Percentiles rank a stretch among this genome's conserved stretches.
Evolutionary conservation across 2,329 filamentous ascomycete species (phyloP).

Genomic region (Nigrospora osmanthi): DNA sequence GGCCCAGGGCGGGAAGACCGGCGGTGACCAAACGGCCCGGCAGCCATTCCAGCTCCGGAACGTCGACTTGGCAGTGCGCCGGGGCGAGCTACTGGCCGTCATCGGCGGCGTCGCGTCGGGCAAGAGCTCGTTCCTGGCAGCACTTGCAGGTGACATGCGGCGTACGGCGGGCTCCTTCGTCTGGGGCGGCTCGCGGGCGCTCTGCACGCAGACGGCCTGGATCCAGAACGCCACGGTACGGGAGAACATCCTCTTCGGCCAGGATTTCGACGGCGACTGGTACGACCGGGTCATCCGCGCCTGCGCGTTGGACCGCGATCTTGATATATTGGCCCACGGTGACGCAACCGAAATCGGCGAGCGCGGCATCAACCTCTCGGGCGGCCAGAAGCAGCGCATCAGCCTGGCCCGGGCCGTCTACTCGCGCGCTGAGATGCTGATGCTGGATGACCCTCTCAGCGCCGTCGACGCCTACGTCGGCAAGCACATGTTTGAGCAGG

Average conservation of each 20-base stretch:
- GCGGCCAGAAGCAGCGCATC: slow-evolving; percentile 53
- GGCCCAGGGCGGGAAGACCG: background rate
- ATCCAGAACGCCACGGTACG: slow-evolving; percentile 81
- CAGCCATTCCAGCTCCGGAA: slow-evolving; percentile 54
- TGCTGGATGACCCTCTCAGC: slow-evolving; percentile 66
- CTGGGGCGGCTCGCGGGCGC: slow-evolving; percentile 69
- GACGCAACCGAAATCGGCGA: slow-evolving; percentile 61
- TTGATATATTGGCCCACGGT: slow-evolving; percentile 79
- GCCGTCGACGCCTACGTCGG: slow-evolving; percentile 61
- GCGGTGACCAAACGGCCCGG: background rate
- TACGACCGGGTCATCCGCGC: slow-evolving; percentile 71
- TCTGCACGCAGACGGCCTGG: slow-evolving; percentile 92
- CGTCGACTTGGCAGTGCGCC: slow-evolving; percentile 55
- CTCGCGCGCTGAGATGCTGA: slow-evolving; percentile 60
- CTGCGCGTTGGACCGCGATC: slow-evolving; percentile 72
- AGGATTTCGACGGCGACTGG: slow-evolving; percentile 62
- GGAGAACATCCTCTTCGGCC: slow-evolving; percentile 84
- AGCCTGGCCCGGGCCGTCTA: slow-evolving; percentile 60
- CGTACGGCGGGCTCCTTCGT: slow-evolving; percentile 42
- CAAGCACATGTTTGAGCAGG: slow-evolving; percentile 76
- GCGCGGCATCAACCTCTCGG: slow-evolving; percentile 33
- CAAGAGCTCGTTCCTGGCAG: slow-evolving; percentile 78
- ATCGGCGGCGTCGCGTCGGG: slow-evolving; percentile 78
- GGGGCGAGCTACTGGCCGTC: slow-evolving; percentile 68
- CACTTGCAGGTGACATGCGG: slow-evolving; percentile 85